Percentiles rank a stretch among this genome's conserved stretches.
phyloP scores from a whole-genome alignment of 2,329 filamentous ascomycete genomes.

The Coniochaeta prunicola region DNA sequence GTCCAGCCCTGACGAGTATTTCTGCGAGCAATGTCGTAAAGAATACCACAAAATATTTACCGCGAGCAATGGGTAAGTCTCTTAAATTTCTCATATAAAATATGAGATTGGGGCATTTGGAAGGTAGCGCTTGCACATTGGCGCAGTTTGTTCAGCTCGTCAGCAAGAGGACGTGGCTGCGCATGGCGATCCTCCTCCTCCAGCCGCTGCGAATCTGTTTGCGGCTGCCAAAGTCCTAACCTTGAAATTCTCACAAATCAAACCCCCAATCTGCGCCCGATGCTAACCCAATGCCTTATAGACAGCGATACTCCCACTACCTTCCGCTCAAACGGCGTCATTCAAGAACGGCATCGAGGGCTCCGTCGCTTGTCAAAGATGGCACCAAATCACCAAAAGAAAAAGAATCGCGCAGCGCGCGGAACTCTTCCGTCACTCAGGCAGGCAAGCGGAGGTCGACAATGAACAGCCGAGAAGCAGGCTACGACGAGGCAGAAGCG shows the following conservation, averaged over 20 bases:
- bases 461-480: slow-evolving; percentile 93
- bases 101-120: background rate
- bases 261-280: background rate
- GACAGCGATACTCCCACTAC: slow-evolving; percentile 61
- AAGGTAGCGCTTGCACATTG: background rate
- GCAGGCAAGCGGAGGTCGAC: slow-evolving; percentile 83
- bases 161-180: slow-evolving; percentile 15
- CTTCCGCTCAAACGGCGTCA: slow-evolving; percentile 49
- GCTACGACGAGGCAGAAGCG: slow-evolving; percentile 91
- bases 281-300: slow-evolving; percentile 34
- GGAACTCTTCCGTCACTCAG: slow-evolving; percentile 41
- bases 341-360: slow-evolving; percentile 51
- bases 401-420: slow-evolving; percentile 49
- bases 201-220: slow-evolving; percentile 13
- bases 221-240: slow-evolving; percentile 8
- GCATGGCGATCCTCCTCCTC: slow-evolving; percentile 7
- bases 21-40: slow-evolving; percentile 89
- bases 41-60: slow-evolving; percentile 81
- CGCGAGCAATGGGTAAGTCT: slow-evolving; percentile 75
- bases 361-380: slow-evolving; percentile 60
- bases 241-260: background rate
- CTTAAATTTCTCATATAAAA: slow-evolving; percentile 3
- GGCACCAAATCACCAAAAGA: slow-evolving; percentile 42
- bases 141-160: slow-evolving; percentile 15
- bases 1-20: slow-evolving; percentile 92